Evolutionary conservation across 2,329 filamentous ascomycete genomes (phyloP), one percentile per base, ranked within the genome.

Genomic region (Proliferodiscus dingleyae): DNA sequence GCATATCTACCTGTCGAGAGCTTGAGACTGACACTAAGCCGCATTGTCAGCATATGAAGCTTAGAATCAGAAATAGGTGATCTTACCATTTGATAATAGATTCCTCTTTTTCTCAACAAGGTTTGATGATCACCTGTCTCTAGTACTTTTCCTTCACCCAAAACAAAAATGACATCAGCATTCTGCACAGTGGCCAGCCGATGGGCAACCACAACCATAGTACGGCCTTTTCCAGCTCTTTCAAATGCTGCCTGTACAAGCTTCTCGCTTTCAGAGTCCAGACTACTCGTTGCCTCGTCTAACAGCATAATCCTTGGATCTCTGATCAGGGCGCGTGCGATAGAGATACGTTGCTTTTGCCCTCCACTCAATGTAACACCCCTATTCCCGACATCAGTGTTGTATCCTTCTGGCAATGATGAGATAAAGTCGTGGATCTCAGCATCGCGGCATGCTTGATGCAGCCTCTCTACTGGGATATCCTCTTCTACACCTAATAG

Each of bases 121-220:
- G 49, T 41, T 5, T 38, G 32, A 46, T 62, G 61, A 45, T 54
- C 52, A 8, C 60, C 59, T 15, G 41, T 46, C 45, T 63, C 61
- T 9, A 61, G 39, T 1, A 62, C 54, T 28, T 51, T 58, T 15
- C 60, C 61, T 33, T 56, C 57, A 5, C 58, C 58, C 16, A 61
- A 36, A 22, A 61, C 58, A 37, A 60, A 61, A 42, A 61, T 60
- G 7, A 59, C 48, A 50, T 61, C 57, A 1, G 86, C 85, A 55
- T 89, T 84, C 63, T 87, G 85, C 16, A 90, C 81, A 10, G 85
- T 91, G 0, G 83, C 83, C 39, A 91, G 70, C 11, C 87, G 73
- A 62, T 91, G 87, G 1, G 87, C 87, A 9, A 93, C 85, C 2
- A 85, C 85, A 3, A 93, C 71, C 55, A 86, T 89, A 2, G 87